These are phyloP conservation scores for Sarocladium strictum DNA, from an alignment of 2,329 filamentous ascomycete genomes.

Conservation along the genomic window DNA sequence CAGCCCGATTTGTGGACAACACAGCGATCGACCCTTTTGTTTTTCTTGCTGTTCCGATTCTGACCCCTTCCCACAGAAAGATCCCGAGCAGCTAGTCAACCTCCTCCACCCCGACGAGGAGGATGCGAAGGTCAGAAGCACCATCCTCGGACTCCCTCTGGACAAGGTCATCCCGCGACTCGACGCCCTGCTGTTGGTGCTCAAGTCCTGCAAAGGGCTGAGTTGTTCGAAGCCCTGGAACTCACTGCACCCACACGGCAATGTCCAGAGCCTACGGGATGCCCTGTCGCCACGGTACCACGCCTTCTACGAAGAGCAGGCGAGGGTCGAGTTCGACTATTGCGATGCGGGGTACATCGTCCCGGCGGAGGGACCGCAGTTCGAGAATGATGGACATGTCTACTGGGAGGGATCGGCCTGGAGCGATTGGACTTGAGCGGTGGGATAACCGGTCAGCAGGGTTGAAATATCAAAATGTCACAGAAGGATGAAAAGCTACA, in stretches of 20 bases:
- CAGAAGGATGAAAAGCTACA: too few species aligned
- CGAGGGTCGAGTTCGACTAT: conserved; percentile 40
- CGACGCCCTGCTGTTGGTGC: conserved; percentile 51
- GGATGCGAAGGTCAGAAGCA: too few species aligned
- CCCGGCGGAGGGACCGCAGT: conserved; percentile 46
- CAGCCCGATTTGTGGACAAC: too few species aligned
- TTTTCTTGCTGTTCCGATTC: too few species aligned
- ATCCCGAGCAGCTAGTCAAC: conserved; percentile 36
- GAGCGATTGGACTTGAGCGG: too few species aligned
- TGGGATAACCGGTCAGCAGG: too few species aligned
- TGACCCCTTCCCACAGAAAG: conserved; percentile 26
- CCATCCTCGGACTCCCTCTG: conserved; percentile 13
- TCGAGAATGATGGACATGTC: too few species aligned
- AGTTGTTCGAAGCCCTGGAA: conserved; percentile 50
- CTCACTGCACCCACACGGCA: conserved; percentile 44
- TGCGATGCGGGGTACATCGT: conserved; percentile 50
- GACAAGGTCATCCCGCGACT: conserved; percentile 41
- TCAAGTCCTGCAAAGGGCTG: conserved; percentile 51
- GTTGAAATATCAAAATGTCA: too few species aligned
- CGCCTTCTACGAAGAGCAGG: conserved; percentile 42
- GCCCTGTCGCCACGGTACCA: conserved; percentile 43
- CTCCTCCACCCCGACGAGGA: conserved; percentile 9
- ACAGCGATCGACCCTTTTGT: too few species aligned
- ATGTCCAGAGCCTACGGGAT: conserved; percentile 42
- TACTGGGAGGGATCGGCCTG: too few species aligned